Evolutionary conservation across 1,284 basidiomycete species (phyloP).

Genomic region (Boletus mariae): DNA sequence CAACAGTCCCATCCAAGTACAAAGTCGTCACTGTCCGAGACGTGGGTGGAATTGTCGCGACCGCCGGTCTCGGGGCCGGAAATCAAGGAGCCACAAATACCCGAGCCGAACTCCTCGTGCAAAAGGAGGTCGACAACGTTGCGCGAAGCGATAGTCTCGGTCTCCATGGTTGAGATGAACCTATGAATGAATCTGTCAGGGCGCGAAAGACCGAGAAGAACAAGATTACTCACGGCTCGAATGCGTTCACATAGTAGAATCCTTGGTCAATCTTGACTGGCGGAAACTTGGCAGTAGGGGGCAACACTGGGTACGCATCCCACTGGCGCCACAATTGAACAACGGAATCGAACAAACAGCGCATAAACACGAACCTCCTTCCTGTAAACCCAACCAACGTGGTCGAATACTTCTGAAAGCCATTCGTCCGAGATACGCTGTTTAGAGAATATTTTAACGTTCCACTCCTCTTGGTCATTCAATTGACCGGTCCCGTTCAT

Average conservation of each 20-base stretch:
- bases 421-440: constrained; percentile 62
- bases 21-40: constrained; percentile 38
- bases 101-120: constrained; percentile 59
- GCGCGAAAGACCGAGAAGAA: constrained; percentile 5
- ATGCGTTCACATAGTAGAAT: constrained; percentile 86
- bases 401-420: constrained; percentile 63
- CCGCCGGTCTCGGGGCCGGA: constrained; percentile 13
- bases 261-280: constrained; percentile 72
- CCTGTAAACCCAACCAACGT: constrained; percentile 79
- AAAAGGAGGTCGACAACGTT: constrained; percentile 81
- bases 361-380: constrained; percentile 57
- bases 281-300: constrained; percentile 67
- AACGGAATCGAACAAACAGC: background rate
- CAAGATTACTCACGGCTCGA: constrained; percentile 66
- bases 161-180: constrained; percentile 88
- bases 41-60: constrained; percentile 14
- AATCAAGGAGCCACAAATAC: constrained; percentile 51
- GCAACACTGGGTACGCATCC: constrained; percentile 74
- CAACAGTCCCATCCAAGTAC: constrained; percentile 69
- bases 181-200: constrained; percentile 34
- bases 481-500: constrained; percentile 21
- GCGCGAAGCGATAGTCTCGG: constrained; percentile 79
- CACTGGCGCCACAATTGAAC: constrained; percentile 44
- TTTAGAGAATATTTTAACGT: constrained; percentile 87
- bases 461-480: constrained; percentile 48